Evolutionary conservation across 192 early-diverging fungal genomes (phyloP), one percentile per base, ranked within the genome.

Genomic region (Coemansia sp.): DNA sequence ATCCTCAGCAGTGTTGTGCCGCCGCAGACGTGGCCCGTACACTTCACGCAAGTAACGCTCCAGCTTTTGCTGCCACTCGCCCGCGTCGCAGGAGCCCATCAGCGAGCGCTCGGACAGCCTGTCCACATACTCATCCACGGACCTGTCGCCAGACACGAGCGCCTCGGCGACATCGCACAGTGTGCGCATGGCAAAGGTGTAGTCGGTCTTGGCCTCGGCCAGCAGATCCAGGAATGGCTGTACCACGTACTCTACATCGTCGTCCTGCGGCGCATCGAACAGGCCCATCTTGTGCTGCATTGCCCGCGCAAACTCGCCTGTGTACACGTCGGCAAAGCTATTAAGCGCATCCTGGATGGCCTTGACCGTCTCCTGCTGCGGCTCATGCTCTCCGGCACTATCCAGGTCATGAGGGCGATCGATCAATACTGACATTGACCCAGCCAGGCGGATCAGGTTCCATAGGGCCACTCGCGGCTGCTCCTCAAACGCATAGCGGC

Each of bases 401-500:
- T 12, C 13, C 0, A 48, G 13, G 32, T 67, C 51, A 23, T 71
- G 60, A n/a, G 67, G 75, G 14, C 77, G 72, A 22, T 79, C 81
- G 10, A 91, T 79, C 12, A 92, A 54, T 25, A 77, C 78, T 27
- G 78, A 53, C 12, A 93, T 43, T 0, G 87, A 78, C 0, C 75
- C 60, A 1, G 85, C 85, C n/a, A 96, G 60, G 16, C 78, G 74
- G 13, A 77, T 51, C 14, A 92, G 54, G 51, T 96, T 96, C 83
- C 85, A 93, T 32, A 89, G 67, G 3, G 82, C 87, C 5, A 90
- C 79, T 3, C 78, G 75, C 3, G 91, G 90, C 54, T 96, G 92
- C 27, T 86, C 73, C 39, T 69, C 48, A 35, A 92, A 93, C 4
- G 78, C 56, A 52, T 87, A 91, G 20, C 89, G 83, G 8, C 92